A percentile compares a stretch with the other conserved stretches of the same genome.
Evolutionary conservation across 257 asterid genomes (phyloP).

Genomic region (Orobanche coerulescens): DNA sequence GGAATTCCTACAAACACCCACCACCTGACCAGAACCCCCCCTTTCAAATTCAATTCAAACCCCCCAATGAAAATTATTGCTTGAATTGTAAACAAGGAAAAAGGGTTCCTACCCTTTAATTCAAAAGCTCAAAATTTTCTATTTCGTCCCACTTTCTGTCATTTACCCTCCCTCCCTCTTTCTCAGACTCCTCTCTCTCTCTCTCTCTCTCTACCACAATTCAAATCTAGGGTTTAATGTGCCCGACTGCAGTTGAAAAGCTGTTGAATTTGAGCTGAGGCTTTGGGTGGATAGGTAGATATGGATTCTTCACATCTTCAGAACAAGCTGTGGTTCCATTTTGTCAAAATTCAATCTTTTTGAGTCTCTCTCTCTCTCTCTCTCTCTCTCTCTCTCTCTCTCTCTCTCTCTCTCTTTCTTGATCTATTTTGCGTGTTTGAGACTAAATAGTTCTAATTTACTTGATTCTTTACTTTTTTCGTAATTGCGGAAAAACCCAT

Average conservation of each 20-base stretch:
- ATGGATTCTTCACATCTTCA: constrained; percentile 39
- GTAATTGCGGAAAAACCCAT: constrained; percentile 40
- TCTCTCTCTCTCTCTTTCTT: too few relatives aligned
- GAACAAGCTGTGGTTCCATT: constrained; percentile 29
- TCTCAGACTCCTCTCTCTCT: constrained; percentile 28
- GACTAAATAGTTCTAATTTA: constrained; percentile 16
- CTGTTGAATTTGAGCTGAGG: constrained; percentile 22
- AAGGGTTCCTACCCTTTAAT: constrained; percentile 35
- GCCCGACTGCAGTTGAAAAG: constrained; percentile 17
- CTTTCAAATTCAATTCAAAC: constrained; percentile 18
- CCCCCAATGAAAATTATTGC: constrained; percentile 24
- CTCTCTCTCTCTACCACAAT: constrained; percentile 29
- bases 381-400: too few relatives aligned
- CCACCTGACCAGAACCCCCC: constrained; percentile 10
- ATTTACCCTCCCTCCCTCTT: constrained; percentile 49
- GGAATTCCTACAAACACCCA: constrained; percentile 23
- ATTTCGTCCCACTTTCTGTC: constrained; percentile 69
- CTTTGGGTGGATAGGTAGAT: constrained; percentile 22
- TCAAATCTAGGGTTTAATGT: constrained; percentile 70
- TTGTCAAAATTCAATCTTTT: constrained; percentile 22
- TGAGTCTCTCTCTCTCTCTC: too few relatives aligned
- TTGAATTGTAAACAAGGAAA: constrained; percentile 25
- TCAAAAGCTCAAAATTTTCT: constrained; percentile 45
- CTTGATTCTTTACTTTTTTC: constrained; percentile 3
- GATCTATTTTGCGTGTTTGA: constrained; percentile 3